Evolutionary conservation across 2,329 filamentous ascomycete species (phyloP).

Genomic region (Dactylellina leptospora): DNA sequence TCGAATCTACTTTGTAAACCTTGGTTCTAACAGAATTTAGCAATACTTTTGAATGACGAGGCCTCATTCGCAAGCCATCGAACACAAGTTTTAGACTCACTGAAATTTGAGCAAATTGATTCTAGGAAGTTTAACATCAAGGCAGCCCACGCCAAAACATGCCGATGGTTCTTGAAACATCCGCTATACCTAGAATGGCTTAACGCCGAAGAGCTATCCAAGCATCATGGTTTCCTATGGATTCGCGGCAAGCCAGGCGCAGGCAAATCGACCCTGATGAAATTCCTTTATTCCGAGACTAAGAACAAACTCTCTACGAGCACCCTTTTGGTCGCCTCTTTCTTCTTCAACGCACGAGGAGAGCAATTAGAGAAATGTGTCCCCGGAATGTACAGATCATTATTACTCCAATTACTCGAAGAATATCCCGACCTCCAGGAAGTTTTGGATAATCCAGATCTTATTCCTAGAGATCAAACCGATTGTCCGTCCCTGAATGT

Average conservation of each 20-base stretch:
- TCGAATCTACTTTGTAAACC: no score
- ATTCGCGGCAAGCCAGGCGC: conserved; percentile 64
- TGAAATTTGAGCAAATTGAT: conserved; percentile 61
- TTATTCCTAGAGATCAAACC: conserved; percentile 18
- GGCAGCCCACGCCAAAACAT: conserved; percentile 60
- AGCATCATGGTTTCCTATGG: conserved; percentile 63
- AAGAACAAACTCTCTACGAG: conserved; percentile 34
- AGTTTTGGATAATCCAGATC: conserved; percentile 29
- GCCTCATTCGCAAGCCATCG: neutral
- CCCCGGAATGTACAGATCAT: conserved; percentile 46
- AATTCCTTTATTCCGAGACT: conserved; percentile 57
- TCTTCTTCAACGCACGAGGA: conserved; percentile 58
- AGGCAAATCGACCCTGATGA: conserved; percentile 64
- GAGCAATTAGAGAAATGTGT: conserved; percentile 52
- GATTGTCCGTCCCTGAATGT: conserved; percentile 47
- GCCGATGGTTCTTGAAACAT: conserved; percentile 61
- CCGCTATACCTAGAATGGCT: conserved; percentile 61
- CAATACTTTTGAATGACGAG: no score
- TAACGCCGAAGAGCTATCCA: conserved; percentile 55
- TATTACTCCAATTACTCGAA: conserved; percentile 39
- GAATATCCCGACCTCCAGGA: conserved; percentile 26
- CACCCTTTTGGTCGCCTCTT: conserved; percentile 57
- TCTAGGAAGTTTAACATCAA: conserved; percentile 60
- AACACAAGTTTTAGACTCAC: conserved; percentile 57
- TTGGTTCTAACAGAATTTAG: no score